Percentiles rank a stretch among this genome's conserved stretches.
phyloP scores from a whole-genome alignment of 345 rosid genomes.

The Geranium brycei region DNA sequence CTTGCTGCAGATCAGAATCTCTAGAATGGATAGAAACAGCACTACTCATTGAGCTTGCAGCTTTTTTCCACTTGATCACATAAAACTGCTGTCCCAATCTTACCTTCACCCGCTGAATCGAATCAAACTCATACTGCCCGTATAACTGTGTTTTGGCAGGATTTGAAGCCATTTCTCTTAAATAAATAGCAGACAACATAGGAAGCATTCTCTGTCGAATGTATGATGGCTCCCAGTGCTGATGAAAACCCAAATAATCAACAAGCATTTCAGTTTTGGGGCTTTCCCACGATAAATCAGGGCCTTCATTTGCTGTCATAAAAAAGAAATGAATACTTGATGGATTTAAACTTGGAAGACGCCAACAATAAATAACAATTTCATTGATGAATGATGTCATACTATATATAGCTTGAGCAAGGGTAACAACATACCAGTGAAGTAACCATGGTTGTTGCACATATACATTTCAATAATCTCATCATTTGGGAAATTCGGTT shows the following conservation, averaged over 20 bases:
- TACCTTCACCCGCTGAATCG: slow-evolving; percentile 52
- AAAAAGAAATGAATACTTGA: slow-evolving; percentile 6
- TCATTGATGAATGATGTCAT: background rate
- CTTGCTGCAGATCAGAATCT: slow-evolving; percentile 22
- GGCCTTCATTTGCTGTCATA: slow-evolving; percentile 27
- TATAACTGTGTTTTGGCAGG: slow-evolving; percentile 31
- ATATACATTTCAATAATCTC: slow-evolving; percentile 60
- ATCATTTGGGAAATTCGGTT: slow-evolving; percentile 51
- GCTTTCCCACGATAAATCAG: slow-evolving; percentile 45
- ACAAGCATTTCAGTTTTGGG: slow-evolving; percentile 70
- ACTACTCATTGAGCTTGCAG: slow-evolving; percentile 18
- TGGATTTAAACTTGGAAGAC: background rate
- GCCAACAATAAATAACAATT: background rate
- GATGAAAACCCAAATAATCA: slow-evolving; percentile 64
- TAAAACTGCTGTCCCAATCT: slow-evolving; percentile 51
- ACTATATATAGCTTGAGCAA: background rate
- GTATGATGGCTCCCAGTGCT: slow-evolving; percentile 60
- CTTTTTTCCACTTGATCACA: slow-evolving; percentile 73
- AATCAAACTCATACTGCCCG: slow-evolving; percentile 63
- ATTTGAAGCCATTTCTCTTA: slow-evolving; percentile 46
- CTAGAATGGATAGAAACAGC: slow-evolving; percentile 11
- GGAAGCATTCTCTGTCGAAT: slow-evolving; percentile 66
- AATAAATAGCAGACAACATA: slow-evolving; percentile 68
- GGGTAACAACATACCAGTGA: slow-evolving; percentile 26
- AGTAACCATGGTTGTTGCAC: slow-evolving; percentile 32